Evolutionary conservation across 129 eudicot genomes (phyloP).

Genomic region (Pittosporum tobira): DNA sequence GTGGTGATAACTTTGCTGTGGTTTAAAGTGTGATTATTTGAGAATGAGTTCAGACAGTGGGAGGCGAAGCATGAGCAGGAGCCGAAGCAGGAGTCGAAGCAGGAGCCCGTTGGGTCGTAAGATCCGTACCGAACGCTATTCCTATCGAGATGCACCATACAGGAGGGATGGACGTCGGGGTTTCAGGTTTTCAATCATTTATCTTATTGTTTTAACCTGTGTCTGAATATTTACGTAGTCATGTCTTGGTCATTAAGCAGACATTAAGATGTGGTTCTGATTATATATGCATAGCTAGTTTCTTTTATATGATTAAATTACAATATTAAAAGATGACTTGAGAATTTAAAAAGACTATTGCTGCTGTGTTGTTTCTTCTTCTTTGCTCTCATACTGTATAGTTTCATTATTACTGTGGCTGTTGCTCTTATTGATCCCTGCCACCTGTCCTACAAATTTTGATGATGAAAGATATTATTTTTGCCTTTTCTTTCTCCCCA

Average conservation of each 20-base stretch:
- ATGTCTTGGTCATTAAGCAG: slow-evolving; percentile 24
- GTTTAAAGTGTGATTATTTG: slow-evolving; percentile 17
- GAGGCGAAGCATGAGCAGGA: slow-evolving; percentile 62
- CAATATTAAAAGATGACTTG: slow-evolving; percentile 9
- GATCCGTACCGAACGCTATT: slow-evolving; percentile 72
- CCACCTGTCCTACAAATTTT: no score
- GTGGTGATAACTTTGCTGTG: slow-evolving; percentile 44
- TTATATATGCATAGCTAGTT: background rate
- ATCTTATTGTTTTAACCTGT: slow-evolving; percentile 22
- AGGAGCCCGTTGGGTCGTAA: slow-evolving; percentile 85
- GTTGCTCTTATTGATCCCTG: no score
- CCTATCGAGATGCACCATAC: slow-evolving; percentile 91
- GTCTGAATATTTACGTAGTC: slow-evolving; percentile 13
- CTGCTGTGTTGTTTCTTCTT: slow-evolving; percentile 11
- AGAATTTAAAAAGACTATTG: slow-evolving; percentile 4
- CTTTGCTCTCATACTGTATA: background rate
- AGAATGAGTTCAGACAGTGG: slow-evolving; percentile 69
- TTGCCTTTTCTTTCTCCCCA: background rate
- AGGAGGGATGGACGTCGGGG: slow-evolving; percentile 73
- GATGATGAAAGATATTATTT: background rate
- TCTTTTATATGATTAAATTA: background rate
- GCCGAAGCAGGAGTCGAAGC: slow-evolving; percentile 67
- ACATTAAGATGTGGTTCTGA: slow-evolving; percentile 9
- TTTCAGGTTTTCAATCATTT: slow-evolving; percentile 53
- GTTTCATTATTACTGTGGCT: background rate